Evolutionary conservation across 805 yeast genomes (phyloP).

Genomic region (Metschnikowia matae): DNA sequence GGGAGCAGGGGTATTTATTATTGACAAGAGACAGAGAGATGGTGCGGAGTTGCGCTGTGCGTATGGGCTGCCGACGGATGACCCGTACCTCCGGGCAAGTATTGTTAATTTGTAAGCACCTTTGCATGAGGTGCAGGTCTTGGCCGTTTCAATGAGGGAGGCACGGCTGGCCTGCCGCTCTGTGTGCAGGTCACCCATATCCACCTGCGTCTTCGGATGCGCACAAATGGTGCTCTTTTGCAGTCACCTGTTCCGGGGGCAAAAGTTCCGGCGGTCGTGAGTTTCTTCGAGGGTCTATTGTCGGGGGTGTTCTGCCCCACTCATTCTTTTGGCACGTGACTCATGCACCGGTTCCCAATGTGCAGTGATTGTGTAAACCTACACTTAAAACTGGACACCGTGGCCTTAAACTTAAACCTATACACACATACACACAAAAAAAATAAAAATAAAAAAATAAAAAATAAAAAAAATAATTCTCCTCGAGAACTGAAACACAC

Average conservation of each 20-base stretch:
- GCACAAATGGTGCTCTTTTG: background rate
- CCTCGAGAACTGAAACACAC: no score
- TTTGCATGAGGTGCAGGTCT: background rate
- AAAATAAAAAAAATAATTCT: no score
- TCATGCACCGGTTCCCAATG: no score
- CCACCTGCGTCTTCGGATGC: background rate
- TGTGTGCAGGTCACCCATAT: background rate
- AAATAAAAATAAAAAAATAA: no score
- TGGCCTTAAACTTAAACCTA: no score
- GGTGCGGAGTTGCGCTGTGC: slow-evolving; percentile 1
- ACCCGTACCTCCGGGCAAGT: background rate
- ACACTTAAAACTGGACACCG: no score
- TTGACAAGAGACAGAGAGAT: background rate
- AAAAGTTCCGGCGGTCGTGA: no score
- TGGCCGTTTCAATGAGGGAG: background rate
- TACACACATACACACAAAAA: no score
- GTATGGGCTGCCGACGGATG: background rate
- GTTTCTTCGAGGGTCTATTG: no score
- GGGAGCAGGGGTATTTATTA: background rate
- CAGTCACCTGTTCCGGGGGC: background rate
- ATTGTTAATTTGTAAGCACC: background rate
- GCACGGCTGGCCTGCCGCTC: background rate
- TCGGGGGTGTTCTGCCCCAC: no score
- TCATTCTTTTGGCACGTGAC: no score
- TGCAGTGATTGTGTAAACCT: no score